These are phyloP conservation scores for Linnemannia hyalina DNA, from an alignment of 192 early-diverging fungal species.

Conservation along the genomic window DNA sequence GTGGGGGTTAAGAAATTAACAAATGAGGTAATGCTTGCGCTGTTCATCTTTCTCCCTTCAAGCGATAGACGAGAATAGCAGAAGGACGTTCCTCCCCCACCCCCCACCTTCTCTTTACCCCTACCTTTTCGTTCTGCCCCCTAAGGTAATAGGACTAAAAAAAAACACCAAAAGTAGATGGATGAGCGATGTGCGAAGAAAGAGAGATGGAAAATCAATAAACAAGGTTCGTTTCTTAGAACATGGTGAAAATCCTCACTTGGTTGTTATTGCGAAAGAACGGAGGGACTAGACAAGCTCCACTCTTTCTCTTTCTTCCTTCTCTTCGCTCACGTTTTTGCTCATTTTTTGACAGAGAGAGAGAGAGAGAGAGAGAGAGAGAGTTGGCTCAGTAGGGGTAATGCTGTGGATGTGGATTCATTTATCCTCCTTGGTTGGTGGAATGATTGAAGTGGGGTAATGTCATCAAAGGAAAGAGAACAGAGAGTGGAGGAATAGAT, in stretches of 20 bases:
- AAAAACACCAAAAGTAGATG: not conserved
- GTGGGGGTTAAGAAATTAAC: not conserved
- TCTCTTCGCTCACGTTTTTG: not conserved
- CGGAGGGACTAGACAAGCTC: not conserved
- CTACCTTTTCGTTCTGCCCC: not conserved
- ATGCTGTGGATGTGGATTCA: not conserved
- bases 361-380: too few species aligned
- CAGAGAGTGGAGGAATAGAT: not conserved
- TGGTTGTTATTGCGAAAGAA: too few species aligned
- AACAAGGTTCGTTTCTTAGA: not conserved
- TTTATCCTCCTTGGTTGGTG: not conserved
- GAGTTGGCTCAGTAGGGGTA: not conserved
- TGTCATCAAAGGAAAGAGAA: not conserved
- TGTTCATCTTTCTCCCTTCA: not conserved
- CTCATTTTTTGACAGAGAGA: not conserved
- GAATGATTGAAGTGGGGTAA: too few species aligned
- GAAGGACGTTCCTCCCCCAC: not conserved
- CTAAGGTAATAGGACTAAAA: slow-evolving; percentile 2
- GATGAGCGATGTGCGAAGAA: not conserved
- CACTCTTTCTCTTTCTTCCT: not conserved
- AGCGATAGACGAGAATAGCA: not conserved
- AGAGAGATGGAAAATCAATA: not conserved
- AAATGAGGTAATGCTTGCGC: not conserved
- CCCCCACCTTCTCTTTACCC: too few species aligned
- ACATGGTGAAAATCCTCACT: not conserved